Percentiles rank a stretch among this genome's conserved stretches.
phyloP scores from a whole-genome alignment of 768 basidiomycete genomes.

The Termitomyces eurrhizus region DNA sequence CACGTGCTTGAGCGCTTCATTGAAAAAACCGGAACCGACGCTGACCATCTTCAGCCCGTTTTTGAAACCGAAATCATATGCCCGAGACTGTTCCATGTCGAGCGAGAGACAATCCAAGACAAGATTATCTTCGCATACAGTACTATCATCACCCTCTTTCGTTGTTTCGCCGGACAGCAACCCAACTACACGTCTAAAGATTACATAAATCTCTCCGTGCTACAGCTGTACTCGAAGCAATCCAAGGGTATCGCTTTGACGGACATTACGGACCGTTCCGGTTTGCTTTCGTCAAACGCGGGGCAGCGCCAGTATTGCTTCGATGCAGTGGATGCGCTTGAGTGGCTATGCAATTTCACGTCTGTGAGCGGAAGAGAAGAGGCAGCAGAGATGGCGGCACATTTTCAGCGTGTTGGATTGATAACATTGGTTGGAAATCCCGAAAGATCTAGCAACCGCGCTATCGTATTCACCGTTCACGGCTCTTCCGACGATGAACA shows the following conservation, averaged over 20 bases:
- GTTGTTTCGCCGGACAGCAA: slow-evolving; percentile 62
- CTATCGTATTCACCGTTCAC: slow-evolving; percentile 60
- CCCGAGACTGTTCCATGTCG: slow-evolving; percentile 76
- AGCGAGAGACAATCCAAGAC: slow-evolving; percentile 66
- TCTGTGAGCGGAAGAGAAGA: slow-evolving; percentile 75
- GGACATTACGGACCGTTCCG: slow-evolving; percentile 4
- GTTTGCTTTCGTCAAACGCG: background rate
- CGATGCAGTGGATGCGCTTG: slow-evolving; percentile 59
- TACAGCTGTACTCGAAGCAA: slow-evolving; percentile 4
- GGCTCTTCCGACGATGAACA: slow-evolving; percentile 3
- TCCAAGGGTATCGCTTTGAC: slow-evolving; percentile 8
- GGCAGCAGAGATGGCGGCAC: slow-evolving; percentile 73
- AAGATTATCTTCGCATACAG: slow-evolving; percentile 71
- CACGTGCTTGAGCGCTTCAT: slow-evolving; percentile 73
- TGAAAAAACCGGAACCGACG: slow-evolving; percentile 41
- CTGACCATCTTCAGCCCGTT: slow-evolving; percentile 50
- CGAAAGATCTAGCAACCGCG: slow-evolving; percentile 52
- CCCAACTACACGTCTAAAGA: slow-evolving; percentile 52
- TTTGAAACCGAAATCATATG: slow-evolving; percentile 73
- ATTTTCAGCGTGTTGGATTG: slow-evolving; percentile 72
- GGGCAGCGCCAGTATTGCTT: slow-evolving; percentile 41
- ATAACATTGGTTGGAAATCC: slow-evolving; percentile 63
- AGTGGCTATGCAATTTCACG: slow-evolving; percentile 80
- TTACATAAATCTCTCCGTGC: slow-evolving; percentile 18
- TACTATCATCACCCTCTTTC: slow-evolving; percentile 69